phyloP scores from a whole-genome alignment of 208 protist genomes.

The Strigomonas culicis region DNA sequence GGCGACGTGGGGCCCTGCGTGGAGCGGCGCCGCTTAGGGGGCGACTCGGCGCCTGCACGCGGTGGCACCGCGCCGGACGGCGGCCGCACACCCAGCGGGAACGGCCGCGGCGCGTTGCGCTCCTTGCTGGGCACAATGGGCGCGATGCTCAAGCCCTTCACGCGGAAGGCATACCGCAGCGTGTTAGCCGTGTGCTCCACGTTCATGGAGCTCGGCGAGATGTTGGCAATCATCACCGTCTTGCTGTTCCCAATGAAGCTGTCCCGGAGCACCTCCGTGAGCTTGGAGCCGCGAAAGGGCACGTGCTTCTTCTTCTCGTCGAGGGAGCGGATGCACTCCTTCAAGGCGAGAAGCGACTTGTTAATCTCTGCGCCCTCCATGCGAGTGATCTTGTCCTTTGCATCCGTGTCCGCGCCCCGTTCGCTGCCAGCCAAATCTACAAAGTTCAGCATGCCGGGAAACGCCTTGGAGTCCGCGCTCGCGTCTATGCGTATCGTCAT shows the following conservation, averaged over 20 bases:
- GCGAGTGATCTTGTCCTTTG: conserved; percentile 88
- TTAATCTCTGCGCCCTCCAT: conserved; percentile 99
- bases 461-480: conserved; percentile 43
- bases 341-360: conserved; percentile 98
- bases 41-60: not conserved
- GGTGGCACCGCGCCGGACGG: not conserved
- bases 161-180: conserved; percentile 95
- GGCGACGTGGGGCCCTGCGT: not conserved
- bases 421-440: conserved; percentile 98
- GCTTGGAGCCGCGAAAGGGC: conserved; percentile 94
- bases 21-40: conserved; percentile 9
- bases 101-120: conserved; percentile 58
- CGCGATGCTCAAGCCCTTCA: conserved; percentile 76
- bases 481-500: conserved; percentile 55
- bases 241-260: conserved; percentile 95
- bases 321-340: conserved; percentile 98
- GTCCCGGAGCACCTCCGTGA: conserved; percentile 96
- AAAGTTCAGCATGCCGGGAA: conserved; percentile 83
- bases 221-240: conserved; percentile 95
- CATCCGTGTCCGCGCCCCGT: conserved; percentile 90
- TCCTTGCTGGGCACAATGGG: conserved; percentile 52
- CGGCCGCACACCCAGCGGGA: conserved; percentile 9
- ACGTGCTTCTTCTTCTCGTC: conserved; percentile 92
- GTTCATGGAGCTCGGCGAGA: conserved; percentile 82
- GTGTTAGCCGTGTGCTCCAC: conserved; percentile 97